Conservation (phyloP, 805 yeast species). For the Cyberlindnera mississippiensis region DNA sequence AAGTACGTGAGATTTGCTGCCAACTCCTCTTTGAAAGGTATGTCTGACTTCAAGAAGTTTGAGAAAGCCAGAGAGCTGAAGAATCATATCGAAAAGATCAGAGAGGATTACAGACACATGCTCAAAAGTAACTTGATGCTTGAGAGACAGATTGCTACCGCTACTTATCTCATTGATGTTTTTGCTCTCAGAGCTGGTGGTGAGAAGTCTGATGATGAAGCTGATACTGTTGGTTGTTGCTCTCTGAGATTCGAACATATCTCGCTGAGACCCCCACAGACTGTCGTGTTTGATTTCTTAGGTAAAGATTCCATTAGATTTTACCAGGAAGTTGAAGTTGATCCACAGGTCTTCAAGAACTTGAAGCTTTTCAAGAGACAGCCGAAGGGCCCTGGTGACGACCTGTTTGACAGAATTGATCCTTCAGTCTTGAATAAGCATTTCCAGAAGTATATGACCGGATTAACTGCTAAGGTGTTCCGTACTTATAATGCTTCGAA, state of each 20-base stretch:
- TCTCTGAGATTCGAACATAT: conserved; percentile 89
- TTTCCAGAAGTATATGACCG: conserved; percentile 85
- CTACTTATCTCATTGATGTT: conserved; percentile 86
- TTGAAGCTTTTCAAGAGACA: conserved; percentile 79
- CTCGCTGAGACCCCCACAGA: conserved; percentile 78
- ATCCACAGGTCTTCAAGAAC: conserved; percentile 87
- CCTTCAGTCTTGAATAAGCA: conserved; percentile 82
- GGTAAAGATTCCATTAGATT: conserved; percentile 95
- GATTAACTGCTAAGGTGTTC: conserved; percentile 93
- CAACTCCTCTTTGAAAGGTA: conserved; percentile 85
- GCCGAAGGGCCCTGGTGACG: conserved; percentile 91
- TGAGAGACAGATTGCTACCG: conserved; percentile 89
- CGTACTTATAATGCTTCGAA: conserved; percentile 96
- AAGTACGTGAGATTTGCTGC: conserved; percentile 93
- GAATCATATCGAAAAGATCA: conserved; percentile 62
- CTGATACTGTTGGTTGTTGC: conserved; percentile 98
- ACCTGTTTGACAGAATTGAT: conserved; percentile 84
- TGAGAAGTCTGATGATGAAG: conserved; percentile 95
- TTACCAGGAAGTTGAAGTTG: conserved; percentile 90
- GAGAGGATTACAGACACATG: conserved; percentile 68
- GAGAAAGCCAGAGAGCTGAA: conserved; percentile 89
- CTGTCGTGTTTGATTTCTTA: conserved; percentile 83
- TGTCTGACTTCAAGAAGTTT: conserved; percentile 85
- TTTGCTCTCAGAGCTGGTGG: conserved; percentile 98
- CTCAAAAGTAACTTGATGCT: conserved; percentile 74